phyloP scores from a whole-genome alignment of 352 stramenopile genomes.

The Sclerospora graminicola region DNA sequence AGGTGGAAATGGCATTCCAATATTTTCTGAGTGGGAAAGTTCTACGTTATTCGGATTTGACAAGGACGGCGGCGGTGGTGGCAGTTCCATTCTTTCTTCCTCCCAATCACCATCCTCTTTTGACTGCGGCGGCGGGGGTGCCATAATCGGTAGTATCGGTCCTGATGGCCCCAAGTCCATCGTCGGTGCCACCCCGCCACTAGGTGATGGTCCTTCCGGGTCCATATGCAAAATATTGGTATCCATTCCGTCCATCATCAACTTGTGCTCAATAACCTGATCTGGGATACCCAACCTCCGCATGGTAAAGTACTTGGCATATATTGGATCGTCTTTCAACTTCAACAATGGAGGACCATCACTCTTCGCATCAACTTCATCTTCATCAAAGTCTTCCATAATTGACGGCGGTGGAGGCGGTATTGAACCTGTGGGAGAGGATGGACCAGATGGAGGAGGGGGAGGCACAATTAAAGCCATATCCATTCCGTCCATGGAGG shows the following conservation, averaged over 20 bases:
- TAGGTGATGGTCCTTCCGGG: conserved; percentile 64
- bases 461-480: conserved; percentile 16
- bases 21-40: conserved; percentile 25
- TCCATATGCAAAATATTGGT: conserved; percentile 67
- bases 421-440: conserved; percentile 6
- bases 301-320: conserved; percentile 85
- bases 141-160: conserved; percentile 28
- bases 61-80: conserved; percentile 27
- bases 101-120: conserved; percentile 15
- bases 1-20: conserved; percentile 39
- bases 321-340: conserved; percentile 73
- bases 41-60: conserved; percentile 7
- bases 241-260: conserved; percentile 71
- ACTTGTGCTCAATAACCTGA: conserved; percentile 67
- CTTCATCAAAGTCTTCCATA: conserved; percentile 20
- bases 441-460: conserved; percentile 16
- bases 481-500: conserved; percentile 18
- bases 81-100: conserved; percentile 15
- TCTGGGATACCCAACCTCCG: conserved; percentile 58
- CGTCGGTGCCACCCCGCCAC: conserved; percentile 23
- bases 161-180: conserved; percentile 19
- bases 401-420: conserved; percentile 21
- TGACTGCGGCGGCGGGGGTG: conserved; percentile 14
- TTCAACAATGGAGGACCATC: conserved; percentile 44
- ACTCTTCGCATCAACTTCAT: conserved; percentile 10